These are phyloP conservation scores for Ganoderma multipileum DNA, from an alignment of 1,284 basidiomycete species.

Conservation along the genomic window DNA sequence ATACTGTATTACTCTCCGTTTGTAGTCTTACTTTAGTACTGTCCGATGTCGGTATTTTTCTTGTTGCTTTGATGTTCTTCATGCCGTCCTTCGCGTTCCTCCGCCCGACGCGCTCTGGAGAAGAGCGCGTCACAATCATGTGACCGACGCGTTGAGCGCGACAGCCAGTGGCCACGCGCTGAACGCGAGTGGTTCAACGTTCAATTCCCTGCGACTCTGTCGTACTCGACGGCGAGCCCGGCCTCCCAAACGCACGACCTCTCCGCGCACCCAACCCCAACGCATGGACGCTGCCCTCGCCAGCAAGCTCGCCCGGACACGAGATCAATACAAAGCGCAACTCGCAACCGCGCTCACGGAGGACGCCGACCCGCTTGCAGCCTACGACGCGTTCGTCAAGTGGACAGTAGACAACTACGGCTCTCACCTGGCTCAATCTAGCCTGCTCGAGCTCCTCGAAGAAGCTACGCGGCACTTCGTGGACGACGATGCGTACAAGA, in stretches of 20 bases:
- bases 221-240: slow-evolving; percentile 4
- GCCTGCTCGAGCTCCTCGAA: slow-evolving; percentile 76
- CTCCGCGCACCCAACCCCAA: neutral
- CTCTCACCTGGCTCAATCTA: slow-evolving; percentile 55
- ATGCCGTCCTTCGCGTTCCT: neutral
- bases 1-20: slow-evolving; percentile 20
- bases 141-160: slow-evolving; percentile 31
- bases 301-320: slow-evolving; percentile 41
- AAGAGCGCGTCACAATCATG: slow-evolving; percentile 20
- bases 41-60: neutral
- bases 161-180: slow-evolving; percentile 24
- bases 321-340: slow-evolving; percentile 43
- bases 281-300: slow-evolving; percentile 24
- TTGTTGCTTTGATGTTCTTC: neutral
- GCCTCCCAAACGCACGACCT: neutral
- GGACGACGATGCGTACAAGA: slow-evolving; percentile 80
- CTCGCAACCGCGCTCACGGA: slow-evolving; percentile 53
- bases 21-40: slow-evolving; percentile 22
- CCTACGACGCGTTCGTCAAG: slow-evolving; percentile 70
- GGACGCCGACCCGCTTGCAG: slow-evolving; percentile 74
- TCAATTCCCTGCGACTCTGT: slow-evolving; percentile 16
- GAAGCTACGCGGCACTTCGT: slow-evolving; percentile 82
- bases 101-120: neutral
- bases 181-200: slow-evolving; percentile 16
- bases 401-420: slow-evolving; percentile 70